Evolutionary conservation across 2,329 filamentous ascomycete genomes (phyloP), one percentile per base, ranked within the genome.

Genomic region (Pseudovirgaria hyperparasitica): DNA sequence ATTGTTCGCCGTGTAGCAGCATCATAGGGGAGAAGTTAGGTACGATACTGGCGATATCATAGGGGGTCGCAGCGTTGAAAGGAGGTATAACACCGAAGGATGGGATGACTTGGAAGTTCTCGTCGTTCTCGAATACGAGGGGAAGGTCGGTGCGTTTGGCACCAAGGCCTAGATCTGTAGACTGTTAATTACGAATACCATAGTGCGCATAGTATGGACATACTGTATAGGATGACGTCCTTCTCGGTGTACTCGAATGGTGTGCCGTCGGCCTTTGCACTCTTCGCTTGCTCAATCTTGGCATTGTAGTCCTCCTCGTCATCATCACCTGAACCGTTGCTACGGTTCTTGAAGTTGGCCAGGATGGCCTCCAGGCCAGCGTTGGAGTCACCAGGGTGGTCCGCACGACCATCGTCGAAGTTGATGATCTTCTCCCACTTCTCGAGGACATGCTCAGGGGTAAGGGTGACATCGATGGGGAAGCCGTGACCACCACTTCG

Each of bases 11-110:
- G 62, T 98, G 90, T 14, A 98, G 78, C 26, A 98, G 74, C 85
- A 94, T 94, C 84, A 93, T 94, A 35, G 86, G 87, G 19, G 74
- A 84, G 67, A 94, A 98, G 67, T 96, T 92, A 54, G 86, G 85
- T 16, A 96, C 79, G 35, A 98, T 70, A 31, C 86, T 73, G 48
- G 75, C 72, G 45, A 90, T 69, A 55, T 67, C 74, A 64, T 80
- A 96, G 16, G 87, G 82, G 34, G 75, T 63, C 40, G 80, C 68
- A 34, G 84, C 77, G 59, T 79, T 79, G 63, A 96, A 94, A 45
- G 76, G 80, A n/a, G 90, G 90, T 44, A 98, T 77, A 36, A 96
- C 90, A 52, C 86, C 90, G 47, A 82, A 98, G n/a, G 85, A 92
- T 28, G 90, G 90, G 28, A 96, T 66, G 28, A 82, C 77, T 54